These are phyloP conservation scores for Speleostelium caveatum DNA, from an alignment of 78 protist species.

Conservation along the genomic window DNA sequence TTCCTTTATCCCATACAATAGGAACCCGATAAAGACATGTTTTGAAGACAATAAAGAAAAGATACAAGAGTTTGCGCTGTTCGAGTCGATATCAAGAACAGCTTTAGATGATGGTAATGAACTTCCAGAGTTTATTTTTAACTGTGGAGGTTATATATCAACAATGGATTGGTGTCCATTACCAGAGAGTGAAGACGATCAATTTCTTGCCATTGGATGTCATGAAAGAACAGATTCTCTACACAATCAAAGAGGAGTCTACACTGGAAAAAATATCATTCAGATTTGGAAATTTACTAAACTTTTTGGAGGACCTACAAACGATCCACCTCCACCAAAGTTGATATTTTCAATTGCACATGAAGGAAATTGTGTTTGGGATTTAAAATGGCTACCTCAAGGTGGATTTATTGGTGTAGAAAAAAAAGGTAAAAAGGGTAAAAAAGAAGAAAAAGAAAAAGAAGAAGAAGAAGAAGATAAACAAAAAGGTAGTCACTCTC, in stretches of 20 bases:
- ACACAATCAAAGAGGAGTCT: slow-evolving; percentile 11
- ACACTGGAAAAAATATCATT: slow-evolving; percentile 31
- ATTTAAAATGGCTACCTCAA: slow-evolving; percentile 50
- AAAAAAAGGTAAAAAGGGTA: no score
- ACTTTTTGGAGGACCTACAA: not conserved
- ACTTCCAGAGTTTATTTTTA: not conserved
- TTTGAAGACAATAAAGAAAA: not conserved
- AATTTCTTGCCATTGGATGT: slow-evolving; percentile 37
- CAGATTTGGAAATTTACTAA: slow-evolving; percentile 15
- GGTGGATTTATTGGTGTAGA: slow-evolving; percentile 2
- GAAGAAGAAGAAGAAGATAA: no score
- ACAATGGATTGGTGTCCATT: slow-evolving; percentile 63
- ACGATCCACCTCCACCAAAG: slow-evolving; percentile 1
- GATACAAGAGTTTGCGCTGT: not conserved
- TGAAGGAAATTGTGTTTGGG: slow-evolving; percentile 21
- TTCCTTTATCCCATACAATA: not conserved
- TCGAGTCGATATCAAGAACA: not conserved
- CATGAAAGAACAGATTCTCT: not conserved
- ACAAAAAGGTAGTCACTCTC: not conserved
- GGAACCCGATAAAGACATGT: not conserved
- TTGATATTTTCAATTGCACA: slow-evolving; percentile 15
- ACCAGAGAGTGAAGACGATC: not conserved
- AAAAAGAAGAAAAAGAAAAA: no score
- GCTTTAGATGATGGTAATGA: not conserved
- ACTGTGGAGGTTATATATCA: slow-evolving; percentile 24